These are phyloP conservation scores for Fragaria ananassa DNA, from an alignment of 306 rosid species.

Conservation along the genomic window DNA sequence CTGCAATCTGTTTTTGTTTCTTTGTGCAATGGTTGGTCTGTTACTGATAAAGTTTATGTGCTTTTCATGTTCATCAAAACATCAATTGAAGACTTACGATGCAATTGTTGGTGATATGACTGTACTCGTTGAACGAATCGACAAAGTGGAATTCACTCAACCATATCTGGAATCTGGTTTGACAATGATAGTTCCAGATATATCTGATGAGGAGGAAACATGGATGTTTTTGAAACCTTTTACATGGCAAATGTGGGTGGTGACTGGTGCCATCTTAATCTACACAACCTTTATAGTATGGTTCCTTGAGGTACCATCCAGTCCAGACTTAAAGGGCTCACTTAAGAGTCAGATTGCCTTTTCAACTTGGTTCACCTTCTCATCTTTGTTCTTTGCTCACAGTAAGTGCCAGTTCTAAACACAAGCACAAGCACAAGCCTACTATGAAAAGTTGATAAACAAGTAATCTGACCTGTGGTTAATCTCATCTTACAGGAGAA, in stretches of 20 bases:
- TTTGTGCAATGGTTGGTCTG: not conserved
- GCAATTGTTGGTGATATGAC: constrained; percentile 57
- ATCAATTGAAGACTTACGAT: constrained; percentile 38
- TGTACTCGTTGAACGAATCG: constrained; percentile 38
- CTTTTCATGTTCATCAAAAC: constrained; percentile 20
- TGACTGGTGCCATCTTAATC: constrained; percentile 32
- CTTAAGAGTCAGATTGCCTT: constrained; percentile 47
- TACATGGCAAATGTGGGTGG: constrained; percentile 58
- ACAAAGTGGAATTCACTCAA: constrained; percentile 53
- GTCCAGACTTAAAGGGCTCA: constrained; percentile 48
- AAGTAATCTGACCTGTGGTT: not conserved
- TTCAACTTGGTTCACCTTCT: constrained; percentile 55
- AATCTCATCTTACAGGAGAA: constrained; percentile 37
- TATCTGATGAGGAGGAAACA: constrained; percentile 25
- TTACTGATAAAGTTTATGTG: not conserved
- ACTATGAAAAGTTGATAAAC: not conserved
- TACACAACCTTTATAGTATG: constrained; percentile 54
- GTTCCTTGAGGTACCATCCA: constrained; percentile 47
- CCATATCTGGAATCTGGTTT: constrained; percentile 65
- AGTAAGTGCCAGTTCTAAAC: constrained; percentile 35
- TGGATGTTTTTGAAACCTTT: constrained; percentile 66
- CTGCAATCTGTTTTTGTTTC: not conserved
- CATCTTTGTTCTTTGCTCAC: constrained; percentile 66
- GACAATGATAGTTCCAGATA: constrained; percentile 50
- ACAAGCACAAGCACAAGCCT: not conserved